Evolutionary conservation across 257 asterid species (phyloP).

Genomic region (Forsythia suspensa): DNA sequence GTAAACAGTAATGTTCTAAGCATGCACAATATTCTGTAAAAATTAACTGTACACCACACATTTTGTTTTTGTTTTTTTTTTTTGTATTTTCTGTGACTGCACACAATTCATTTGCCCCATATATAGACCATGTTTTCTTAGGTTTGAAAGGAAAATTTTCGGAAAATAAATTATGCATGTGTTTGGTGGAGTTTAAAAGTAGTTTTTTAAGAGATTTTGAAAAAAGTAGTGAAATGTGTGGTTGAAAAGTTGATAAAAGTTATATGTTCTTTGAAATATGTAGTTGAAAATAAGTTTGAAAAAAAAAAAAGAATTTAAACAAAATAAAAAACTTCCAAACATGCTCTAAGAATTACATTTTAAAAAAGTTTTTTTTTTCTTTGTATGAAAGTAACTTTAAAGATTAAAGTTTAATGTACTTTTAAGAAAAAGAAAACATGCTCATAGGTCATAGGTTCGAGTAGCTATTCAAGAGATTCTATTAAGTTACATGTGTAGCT

Average conservation of each 20-base stretch:
- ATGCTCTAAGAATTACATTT: background rate
- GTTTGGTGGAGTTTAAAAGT: too few relatives aligned
- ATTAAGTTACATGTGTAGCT: background rate
- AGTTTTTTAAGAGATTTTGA: too few relatives aligned
- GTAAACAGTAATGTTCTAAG: slow-evolving; percentile 5
- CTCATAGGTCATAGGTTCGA: background rate
- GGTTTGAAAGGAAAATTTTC: background rate
- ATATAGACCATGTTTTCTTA: background rate
- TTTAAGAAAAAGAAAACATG: background rate
- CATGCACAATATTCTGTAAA: slow-evolving; percentile 10
- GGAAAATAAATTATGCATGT: too few relatives aligned
- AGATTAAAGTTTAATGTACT: background rate
- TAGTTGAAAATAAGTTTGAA: too few relatives aligned
- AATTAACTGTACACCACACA: background rate
- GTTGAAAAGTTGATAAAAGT: too few relatives aligned
- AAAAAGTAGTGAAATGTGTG: too few relatives aligned
- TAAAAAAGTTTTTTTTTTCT: background rate
- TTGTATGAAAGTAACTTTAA: background rate
- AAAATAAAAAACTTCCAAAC: too few relatives aligned
- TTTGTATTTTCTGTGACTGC: background rate
- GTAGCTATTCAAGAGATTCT: background rate
- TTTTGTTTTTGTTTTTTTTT: too few relatives aligned
- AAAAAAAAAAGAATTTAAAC: too few relatives aligned
- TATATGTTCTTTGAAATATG: too few relatives aligned
- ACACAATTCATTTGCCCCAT: background rate